phyloP scores from a whole-genome alignment of 176 grass and related monocot species.

The Aegilops umbellulata region DNA sequence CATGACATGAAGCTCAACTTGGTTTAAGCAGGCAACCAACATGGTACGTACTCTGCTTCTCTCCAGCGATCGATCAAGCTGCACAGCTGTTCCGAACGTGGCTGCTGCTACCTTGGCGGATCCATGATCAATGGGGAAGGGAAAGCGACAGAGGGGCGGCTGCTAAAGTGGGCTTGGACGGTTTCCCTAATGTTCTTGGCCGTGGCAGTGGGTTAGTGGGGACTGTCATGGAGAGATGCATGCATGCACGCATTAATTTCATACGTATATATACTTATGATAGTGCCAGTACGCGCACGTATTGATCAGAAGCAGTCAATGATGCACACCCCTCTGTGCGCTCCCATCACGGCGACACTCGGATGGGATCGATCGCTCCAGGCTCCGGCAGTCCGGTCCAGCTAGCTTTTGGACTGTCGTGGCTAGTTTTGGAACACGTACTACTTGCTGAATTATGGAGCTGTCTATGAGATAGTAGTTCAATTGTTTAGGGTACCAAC shows the following conservation, averaged over 20 bases:
- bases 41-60: no score
- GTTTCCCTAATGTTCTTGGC: not conserved
- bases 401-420: not conserved
- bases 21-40: not conserved
- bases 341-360: not conserved
- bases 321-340: not conserved
- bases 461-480: no score
- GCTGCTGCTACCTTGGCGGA: not conserved
- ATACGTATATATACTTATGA: no score
- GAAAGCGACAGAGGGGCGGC: not conserved
- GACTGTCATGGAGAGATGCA: not conserved
- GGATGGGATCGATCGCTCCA: not conserved
- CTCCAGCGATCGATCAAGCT: not conserved
- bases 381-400: not conserved
- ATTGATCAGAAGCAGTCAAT: not conserved
- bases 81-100: constrained; percentile 8
- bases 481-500: no score
- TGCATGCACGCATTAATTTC: not conserved
- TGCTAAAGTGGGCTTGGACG: not conserved
- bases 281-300: not conserved
- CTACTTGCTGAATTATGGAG: no score
- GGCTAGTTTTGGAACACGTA: not conserved
- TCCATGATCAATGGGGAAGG: not conserved
- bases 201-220: not conserved
- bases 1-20: not conserved